These are phyloP conservation scores for Rhazya stricta DNA, from an alignment of 257 asterid genomes.

Conservation along the genomic window DNA sequence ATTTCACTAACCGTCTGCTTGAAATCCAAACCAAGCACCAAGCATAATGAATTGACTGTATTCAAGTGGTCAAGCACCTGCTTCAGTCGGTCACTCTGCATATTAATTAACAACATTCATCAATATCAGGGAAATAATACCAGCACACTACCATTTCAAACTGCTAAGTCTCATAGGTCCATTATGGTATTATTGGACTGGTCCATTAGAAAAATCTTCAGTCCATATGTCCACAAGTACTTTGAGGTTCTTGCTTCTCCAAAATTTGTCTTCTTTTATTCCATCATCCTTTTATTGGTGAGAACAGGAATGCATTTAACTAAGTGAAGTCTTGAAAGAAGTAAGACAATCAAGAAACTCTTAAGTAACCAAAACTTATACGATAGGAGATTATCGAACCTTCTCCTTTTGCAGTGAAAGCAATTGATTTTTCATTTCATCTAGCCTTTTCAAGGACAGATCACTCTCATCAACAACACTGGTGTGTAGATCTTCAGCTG, in stretches of 20 bases:
- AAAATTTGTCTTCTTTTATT: neutral
- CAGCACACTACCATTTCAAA: constrained; percentile 6
- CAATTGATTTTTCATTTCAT: constrained; percentile 51
- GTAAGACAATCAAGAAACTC: constrained; percentile 4
- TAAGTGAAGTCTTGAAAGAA: constrained; percentile 12
- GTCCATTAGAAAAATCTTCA: neutral
- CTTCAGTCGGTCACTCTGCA: constrained; percentile 64
- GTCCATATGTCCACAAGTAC: neutral
- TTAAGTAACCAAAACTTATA: constrained; percentile 2
- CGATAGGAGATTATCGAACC: constrained; percentile 26
- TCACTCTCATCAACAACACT: constrained; percentile 51
- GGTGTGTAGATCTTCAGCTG: constrained; percentile 19
- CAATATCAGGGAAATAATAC: constrained; percentile 9
- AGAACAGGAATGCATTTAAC: neutral
- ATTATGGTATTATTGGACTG: neutral
- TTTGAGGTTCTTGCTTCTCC: neutral
- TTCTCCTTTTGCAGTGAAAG: constrained; percentile 57
- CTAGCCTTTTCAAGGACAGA: constrained; percentile 61
- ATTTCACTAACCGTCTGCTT: constrained; percentile 43
- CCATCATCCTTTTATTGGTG: neutral
- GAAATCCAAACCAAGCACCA: constrained; percentile 79
- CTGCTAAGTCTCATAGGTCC: neutral
- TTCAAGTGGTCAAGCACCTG: constrained; percentile 53
- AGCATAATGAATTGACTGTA: constrained; percentile 45
- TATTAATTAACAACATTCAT: constrained; percentile 8